Percentiles rank a stretch among this genome's conserved stretches.
Evolutionary conservation across 345 rosid genomes (phyloP).

Genomic region (Hevea brasiliensis): DNA sequence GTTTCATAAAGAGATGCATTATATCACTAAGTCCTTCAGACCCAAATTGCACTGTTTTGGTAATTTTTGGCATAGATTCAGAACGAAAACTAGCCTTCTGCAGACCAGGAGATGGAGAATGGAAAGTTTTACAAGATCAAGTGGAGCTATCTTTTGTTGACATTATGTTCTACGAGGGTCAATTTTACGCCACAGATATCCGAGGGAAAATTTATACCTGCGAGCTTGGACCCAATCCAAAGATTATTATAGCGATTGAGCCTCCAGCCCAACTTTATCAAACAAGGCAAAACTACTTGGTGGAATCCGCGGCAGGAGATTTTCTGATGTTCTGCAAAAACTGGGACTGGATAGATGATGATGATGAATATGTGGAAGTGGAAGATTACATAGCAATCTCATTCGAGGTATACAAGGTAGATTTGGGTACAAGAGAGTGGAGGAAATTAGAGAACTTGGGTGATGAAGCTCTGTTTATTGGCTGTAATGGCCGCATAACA

Average conservation of each 20-base stretch:
- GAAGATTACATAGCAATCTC: neutral
- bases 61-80: neutral
- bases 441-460: neutral
- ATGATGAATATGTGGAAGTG: neutral
- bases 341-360: neutral
- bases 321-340: constrained; percentile 3
- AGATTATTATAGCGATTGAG: neutral
- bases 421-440: neutral
- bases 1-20: neutral
- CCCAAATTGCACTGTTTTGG: neutral
- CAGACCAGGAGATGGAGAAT: constrained; percentile 1
- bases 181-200: neutral
- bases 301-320: neutral
- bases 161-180: constrained; percentile 1
- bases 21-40: neutral
- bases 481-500: neutral
- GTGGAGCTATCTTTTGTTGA: constrained; percentile 1
- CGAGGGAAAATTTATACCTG: neutral
- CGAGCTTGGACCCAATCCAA: neutral
- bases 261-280: neutral
- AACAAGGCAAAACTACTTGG: neutral
- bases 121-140: neutral
- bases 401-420: constrained; percentile 6
- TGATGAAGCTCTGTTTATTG: constrained; percentile 2
- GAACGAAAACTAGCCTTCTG: constrained; percentile 4